Percentiles rank a stretch among this genome's conserved stretches.
Conservation (phyloP, 345 rosid genomes). For the Eucalyptus sideroxylon region DNA sequence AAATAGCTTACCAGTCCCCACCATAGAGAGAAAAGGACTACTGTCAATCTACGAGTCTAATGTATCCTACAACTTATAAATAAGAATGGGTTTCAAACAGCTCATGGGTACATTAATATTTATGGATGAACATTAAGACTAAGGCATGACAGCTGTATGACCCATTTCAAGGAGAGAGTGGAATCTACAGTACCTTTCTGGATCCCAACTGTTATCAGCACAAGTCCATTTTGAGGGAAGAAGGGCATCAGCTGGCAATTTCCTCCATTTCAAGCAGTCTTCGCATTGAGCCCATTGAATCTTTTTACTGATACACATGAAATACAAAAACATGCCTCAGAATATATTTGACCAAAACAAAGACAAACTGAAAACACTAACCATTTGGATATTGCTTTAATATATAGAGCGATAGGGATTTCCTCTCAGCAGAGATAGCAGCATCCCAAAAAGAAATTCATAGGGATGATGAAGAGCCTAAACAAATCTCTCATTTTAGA, state of each 20-base stretch:
- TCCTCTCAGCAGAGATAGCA: background rate
- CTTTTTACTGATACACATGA: constrained; percentile 28
- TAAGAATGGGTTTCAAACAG: background rate
- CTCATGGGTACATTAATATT: background rate
- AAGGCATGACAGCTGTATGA: background rate
- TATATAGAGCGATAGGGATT: background rate
- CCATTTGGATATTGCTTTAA: background rate
- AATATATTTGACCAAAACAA: background rate
- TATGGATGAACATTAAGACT: background rate
- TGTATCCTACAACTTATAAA: background rate
- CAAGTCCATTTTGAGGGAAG: constrained; percentile 74
- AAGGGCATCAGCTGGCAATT: constrained; percentile 41
- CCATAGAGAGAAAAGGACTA: background rate
- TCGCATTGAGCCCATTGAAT: constrained; percentile 73
- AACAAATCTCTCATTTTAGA: background rate
- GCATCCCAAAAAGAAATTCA: background rate
- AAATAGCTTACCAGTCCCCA: background rate
- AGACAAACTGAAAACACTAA: background rate
- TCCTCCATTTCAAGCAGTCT: constrained; percentile 70
- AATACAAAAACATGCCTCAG: background rate
- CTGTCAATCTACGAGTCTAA: background rate
- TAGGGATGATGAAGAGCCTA: background rate
- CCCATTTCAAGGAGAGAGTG: background rate
- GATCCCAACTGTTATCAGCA: constrained; percentile 51
- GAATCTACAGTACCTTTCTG: constrained; percentile 33